phyloP scores from a whole-genome alignment of 75 land plant genomes.

The Adiantum capillusveneris region DNA sequence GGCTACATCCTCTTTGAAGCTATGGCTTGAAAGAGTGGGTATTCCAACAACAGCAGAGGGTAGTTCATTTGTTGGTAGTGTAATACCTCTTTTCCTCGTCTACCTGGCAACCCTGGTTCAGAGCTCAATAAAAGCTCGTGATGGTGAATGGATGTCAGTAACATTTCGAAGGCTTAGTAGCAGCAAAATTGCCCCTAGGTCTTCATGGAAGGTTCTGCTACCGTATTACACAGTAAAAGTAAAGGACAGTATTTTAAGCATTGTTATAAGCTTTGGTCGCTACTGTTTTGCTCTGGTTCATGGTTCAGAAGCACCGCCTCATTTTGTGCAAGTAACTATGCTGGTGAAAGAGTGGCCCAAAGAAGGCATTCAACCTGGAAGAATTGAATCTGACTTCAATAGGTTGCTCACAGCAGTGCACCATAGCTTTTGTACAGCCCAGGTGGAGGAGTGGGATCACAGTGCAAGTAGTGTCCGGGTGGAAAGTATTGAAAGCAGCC shows the following conservation, averaged over 20 bases:
- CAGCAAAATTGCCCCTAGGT: not conserved
- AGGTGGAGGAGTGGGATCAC: conserved; percentile 29
- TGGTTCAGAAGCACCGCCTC: conserved; percentile 95
- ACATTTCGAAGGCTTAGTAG: not conserved
- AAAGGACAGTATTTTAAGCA: conserved; percentile 15
- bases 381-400: conserved; percentile 83
- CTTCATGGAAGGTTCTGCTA: conserved; percentile 22
- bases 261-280: conserved; percentile 32
- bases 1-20: conserved; percentile 12
- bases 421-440: conserved; percentile 12
- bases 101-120: conserved; percentile 89
- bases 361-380: conserved; percentile 95
- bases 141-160: conserved; percentile 77
- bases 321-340: conserved; percentile 91
- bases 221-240: conserved; percentile 10
- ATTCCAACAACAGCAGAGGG: conserved; percentile 54
- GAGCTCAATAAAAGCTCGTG: conserved; percentile 85
- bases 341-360: conserved; percentile 68
- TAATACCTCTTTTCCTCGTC: conserved; percentile 81
- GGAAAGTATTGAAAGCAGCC: conserved; percentile 90
- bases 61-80: conserved; percentile 81
- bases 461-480: conserved; percentile 64
- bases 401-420: conserved; percentile 54
- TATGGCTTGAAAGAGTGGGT: conserved; percentile 53
- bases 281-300: conserved; percentile 76